Evolutionary conservation across 441 rosid genomes (phyloP), one percentile per base, ranked within the genome.

Genomic region (Brassica balearica): DNA sequence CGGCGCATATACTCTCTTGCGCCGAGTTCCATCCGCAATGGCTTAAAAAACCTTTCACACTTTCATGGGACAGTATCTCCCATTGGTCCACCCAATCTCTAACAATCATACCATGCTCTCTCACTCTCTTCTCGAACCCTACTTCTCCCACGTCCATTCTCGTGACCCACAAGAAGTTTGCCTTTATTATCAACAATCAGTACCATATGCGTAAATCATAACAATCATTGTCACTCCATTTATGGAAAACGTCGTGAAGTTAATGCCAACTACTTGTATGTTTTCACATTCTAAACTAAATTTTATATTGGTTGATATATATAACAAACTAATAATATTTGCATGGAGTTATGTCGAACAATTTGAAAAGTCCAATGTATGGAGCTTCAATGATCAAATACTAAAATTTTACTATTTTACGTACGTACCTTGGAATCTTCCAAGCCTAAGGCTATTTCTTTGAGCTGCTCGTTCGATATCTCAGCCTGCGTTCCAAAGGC

Each of bases 1-100:
- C 93, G 0, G 85, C 87, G n/a, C 92, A 83, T 53, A 92, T 76
- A 77, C 92, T 89, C 80, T 90, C 98, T 68, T 87, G 53, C 1
- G 83, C 82, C 3, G 97, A 92, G 65, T 92, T 93, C 98, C 95
- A 90, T 11, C 96, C 98, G 23, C 98, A 92, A 65, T 94, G 97
- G 34, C 93, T 91, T 73, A 91, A 46, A 34, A 87, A 87, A 15
- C 95, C 94, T 82, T 73, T 10, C 14, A 92, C 85, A 55, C 90
- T 81, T 12, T 27, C 74, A 81, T 92, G 97, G 71, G 27, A 71
- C 17, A 93, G 22, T 61, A 90, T 90, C 79, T 85, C 88, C 73
- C 80, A 82, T 66, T 92, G 93, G 17, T 90, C 82, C 2, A 90
- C 97, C 96, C 98, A 93, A 3, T 87, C 90, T 69, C 80, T 84